A percentile compares a stretch with the other conserved stretches of the same genome.
Evolutionary conservation across 1,139 yeast species (phyloP).

Genomic region (Magnusiomyces magnusii): DNA sequence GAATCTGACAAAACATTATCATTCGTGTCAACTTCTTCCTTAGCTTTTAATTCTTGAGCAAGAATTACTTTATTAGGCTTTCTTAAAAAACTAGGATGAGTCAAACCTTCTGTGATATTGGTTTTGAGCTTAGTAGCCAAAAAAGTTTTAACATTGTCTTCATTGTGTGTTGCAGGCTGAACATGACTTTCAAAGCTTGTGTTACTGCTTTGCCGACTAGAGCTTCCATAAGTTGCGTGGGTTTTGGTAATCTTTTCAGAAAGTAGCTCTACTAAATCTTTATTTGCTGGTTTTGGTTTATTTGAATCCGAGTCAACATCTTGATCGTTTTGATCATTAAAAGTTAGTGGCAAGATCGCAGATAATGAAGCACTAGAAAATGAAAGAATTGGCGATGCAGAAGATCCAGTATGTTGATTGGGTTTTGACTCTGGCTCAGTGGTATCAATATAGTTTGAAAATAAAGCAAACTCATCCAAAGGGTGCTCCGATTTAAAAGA

Average conservation of each 20-base stretch:
- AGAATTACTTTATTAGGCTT: not conserved
- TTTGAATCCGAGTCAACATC: not conserved
- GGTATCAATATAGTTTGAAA: not conserved
- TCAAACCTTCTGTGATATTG: constrained; percentile 30
- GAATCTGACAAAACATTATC: too few relatives aligned
- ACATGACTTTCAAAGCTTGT: not conserved
- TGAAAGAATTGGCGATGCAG: not conserved
- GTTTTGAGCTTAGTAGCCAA: constrained; percentile 36
- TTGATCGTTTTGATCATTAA: not conserved
- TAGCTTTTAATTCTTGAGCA: not conserved
- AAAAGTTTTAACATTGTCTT: constrained; percentile 15
- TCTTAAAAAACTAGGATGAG: constrained; percentile 37
- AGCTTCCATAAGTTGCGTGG: not conserved
- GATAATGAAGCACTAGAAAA: not conserved
- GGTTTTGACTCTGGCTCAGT: not conserved
- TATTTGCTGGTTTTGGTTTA: not conserved
- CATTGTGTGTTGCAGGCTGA: not conserved
- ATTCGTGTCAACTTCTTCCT: too few relatives aligned
- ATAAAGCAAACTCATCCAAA: not conserved
- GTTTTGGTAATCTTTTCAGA: not conserved
- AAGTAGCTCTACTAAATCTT: not conserved
- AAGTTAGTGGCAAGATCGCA: not conserved
- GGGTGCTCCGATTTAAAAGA: not conserved
- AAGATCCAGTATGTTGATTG: not conserved
- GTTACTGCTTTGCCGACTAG: not conserved